Conservation (phyloP, 805 yeast genomes). For the Myxozyma lipomycoides region DNA sequence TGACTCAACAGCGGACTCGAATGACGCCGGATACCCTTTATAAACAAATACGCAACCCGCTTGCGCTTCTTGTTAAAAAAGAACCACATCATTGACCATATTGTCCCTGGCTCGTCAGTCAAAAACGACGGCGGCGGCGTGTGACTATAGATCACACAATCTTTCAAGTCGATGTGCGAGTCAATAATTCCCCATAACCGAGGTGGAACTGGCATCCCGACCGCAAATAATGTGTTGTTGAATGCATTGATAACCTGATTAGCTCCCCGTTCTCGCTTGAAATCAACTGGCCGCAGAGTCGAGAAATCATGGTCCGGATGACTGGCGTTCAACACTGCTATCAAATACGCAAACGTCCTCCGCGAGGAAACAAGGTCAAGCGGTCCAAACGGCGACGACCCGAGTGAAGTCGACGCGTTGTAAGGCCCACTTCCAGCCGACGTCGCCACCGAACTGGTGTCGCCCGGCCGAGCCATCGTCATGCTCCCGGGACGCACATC, state of each 20-base stretch:
- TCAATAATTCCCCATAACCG: constrained; percentile 89
- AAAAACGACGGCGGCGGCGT: constrained; percentile 53
- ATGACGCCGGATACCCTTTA: constrained; percentile 50
- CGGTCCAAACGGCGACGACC: constrained; percentile 79
- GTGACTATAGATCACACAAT: constrained; percentile 29
- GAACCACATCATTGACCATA: constrained; percentile 86
- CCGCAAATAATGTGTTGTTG: constrained; percentile 68
- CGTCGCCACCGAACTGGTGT: constrained; percentile 5
- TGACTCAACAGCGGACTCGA: constrained; percentile 41
- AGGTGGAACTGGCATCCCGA: constrained; percentile 51
- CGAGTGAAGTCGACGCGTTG: constrained; percentile 30
- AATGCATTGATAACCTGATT: constrained; percentile 54
- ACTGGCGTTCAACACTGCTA: constrained; percentile 84
- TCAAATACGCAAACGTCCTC: constrained; percentile 82
- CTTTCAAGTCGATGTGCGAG: constrained; percentile 69
- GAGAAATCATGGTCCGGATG: constrained; percentile 96
- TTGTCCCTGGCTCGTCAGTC: constrained; percentile 58
- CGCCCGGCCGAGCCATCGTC: constrained; percentile 1
- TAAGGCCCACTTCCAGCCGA: constrained; percentile 5
- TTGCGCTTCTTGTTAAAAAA: constrained; percentile 86
- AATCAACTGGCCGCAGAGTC: constrained; percentile 73
- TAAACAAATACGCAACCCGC: constrained; percentile 80
- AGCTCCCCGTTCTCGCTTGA: constrained; percentile 47
- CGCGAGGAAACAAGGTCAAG: constrained; percentile 79
- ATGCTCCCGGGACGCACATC: constrained; percentile 8